These are phyloP conservation scores for Phytophthora podocarpi DNA, from an alignment of 352 stramenopile genomes.

Conservation along the genomic window DNA sequence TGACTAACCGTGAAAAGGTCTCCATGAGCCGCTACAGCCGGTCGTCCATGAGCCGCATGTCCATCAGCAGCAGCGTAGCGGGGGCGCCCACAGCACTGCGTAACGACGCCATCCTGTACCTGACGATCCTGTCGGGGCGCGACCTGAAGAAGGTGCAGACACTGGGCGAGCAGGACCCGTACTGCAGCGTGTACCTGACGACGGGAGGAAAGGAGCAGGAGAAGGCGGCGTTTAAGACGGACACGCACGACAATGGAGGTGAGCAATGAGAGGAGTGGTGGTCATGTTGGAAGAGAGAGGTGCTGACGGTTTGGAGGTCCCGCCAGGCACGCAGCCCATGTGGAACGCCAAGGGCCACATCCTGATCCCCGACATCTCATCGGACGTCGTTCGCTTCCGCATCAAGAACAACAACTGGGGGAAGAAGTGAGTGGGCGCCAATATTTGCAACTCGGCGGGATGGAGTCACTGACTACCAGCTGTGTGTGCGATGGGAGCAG, in stretches of 20 bases:
- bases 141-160: conserved; percentile 75
- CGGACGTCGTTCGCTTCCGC: conserved; percentile 71
- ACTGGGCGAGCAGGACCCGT: conserved; percentile 78
- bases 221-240: conserved; percentile 70
- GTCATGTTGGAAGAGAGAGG: neutral
- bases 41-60: conserved; percentile 36
- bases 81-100: conserved; percentile 43
- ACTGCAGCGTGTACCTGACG: conserved; percentile 64
- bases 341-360: conserved; percentile 83
- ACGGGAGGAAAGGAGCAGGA: conserved; percentile 55
- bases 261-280: neutral
- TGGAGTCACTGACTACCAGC: neutral
- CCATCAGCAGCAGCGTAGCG: conserved; percentile 38
- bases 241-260: conserved; percentile 79
- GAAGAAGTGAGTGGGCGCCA: conserved; percentile 67
- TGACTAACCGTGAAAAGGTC: neutral
- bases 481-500: conserved; percentile 27
- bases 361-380: conserved; percentile 67
- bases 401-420: conserved; percentile 84
- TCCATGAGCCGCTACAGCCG: conserved; percentile 31
- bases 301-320: neutral
- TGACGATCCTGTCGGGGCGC: conserved; percentile 66
- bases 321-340: conserved; percentile 53
- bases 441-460: neutral
- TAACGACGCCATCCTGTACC: conserved; percentile 75